Evolutionary conservation across 768 basidiomycete genomes (phyloP).

Genomic region (Termitomyces sp.): DNA sequence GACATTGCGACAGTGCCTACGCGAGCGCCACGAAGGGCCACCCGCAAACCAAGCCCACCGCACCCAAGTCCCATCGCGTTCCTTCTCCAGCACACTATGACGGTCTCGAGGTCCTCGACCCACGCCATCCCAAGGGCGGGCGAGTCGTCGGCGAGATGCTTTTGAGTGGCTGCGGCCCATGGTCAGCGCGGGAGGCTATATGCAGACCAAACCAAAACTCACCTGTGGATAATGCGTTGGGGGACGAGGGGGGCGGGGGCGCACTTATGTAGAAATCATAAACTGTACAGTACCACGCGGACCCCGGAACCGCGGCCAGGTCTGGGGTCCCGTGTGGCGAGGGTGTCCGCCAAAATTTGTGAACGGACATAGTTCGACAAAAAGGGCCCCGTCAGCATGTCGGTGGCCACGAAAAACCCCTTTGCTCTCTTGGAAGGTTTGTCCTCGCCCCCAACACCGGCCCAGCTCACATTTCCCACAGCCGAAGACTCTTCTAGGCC

Average conservation of each 20-base stretch:
- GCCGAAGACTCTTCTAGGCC: constrained; percentile 47
- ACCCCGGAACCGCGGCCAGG: constrained; percentile 31
- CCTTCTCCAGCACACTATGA: constrained; percentile 72
- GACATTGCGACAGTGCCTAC: constrained; percentile 84
- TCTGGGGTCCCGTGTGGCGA: constrained; percentile 11
- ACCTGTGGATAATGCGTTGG: constrained; percentile 45
- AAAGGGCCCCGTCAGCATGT: constrained; percentile 75
- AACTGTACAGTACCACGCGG: constrained; percentile 45
- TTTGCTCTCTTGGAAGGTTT: constrained; percentile 79
- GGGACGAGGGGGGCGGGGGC: neutral
- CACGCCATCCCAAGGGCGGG: constrained; percentile 68
- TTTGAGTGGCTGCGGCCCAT: constrained; percentile 65
- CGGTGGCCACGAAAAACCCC: constrained; percentile 86
- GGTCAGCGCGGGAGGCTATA: no score
- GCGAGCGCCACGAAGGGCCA: constrained; percentile 59
- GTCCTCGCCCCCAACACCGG: constrained; percentile 20
- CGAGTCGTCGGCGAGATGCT: constrained; percentile 88
- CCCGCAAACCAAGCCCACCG: constrained; percentile 45
- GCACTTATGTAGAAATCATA: constrained; percentile 14
- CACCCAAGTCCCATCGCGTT: constrained; percentile 86
- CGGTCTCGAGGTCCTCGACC: constrained; percentile 89
- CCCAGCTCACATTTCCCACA: constrained; percentile 16
- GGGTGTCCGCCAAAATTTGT: constrained; percentile 3
- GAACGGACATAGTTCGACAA: constrained; percentile 15
- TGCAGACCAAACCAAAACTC: no score